Evolutionary conservation across 2,329 filamentous ascomycete genomes (phyloP), one percentile per base, ranked within the genome.

Genomic region (Metarhizium humberi): DNA sequence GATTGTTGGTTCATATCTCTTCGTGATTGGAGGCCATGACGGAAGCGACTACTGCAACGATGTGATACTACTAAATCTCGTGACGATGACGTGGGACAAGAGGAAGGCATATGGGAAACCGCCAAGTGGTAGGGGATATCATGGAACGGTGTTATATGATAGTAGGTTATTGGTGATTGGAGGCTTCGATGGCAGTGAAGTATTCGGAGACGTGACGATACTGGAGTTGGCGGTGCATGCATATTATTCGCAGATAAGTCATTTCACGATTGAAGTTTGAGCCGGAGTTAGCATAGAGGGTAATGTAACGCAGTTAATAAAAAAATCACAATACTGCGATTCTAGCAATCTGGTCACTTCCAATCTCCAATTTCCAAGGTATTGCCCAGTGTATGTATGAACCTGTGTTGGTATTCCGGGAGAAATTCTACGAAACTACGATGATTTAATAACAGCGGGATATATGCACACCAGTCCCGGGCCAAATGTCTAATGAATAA

Each of bases 71-170:
- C 75, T 88, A 36, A 88, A 88, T 65, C 75, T 88, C 6, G 84
- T 87, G 38, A 87, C 83, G 45, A 87, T 88, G 85, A 79, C 82
- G n/a, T 88, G 85, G 85, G 85, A 88, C 65, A 79, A 77, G 64
- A 76, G 85, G 58, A 79, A 75, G 59, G 80, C 86, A 8, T 87
- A 87, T 64, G 84, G 84, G 25, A 69, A 79, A 59, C 77, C 80
- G 11, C 84, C 84, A 1, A 80, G 76, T 62, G 82, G 82, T 10
- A 73, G 85, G 56, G 85, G 85, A 0, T 88, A 88, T 65, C 85
- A 88, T 66, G 81, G 82, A 51, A 77, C 84, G 0, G 79, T 86
- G 16, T 71, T 87, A 46, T 79, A 87, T 63, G 85, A 88, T 65
- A 83, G 80, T 61, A 75, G 85, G 51, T 69, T 88, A 45, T 69